Base-by-base conservation (phyloP, 75 land plant genomes). In the Pinus albicaulis region DNA sequence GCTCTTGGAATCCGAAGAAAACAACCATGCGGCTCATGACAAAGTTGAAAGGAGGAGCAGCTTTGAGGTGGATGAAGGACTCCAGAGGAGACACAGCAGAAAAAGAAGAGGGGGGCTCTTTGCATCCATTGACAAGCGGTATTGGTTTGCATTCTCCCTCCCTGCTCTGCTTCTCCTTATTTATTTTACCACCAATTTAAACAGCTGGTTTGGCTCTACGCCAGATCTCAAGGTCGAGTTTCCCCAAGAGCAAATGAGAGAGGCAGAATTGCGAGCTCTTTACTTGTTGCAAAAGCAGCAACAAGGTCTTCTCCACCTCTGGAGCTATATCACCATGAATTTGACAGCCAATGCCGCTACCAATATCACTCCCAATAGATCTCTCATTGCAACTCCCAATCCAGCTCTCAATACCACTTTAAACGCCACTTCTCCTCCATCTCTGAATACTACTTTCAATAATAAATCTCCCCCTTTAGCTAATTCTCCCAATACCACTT, bases 211-310 rank as follows among this genome's bases (percentile, higher is more conserved):
- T 19, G 41, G 52, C 20, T 68, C 71, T 23, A 38, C 71, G 8
- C n/a, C 71, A 20, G 53, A 41, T 68, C 48, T 68, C 48, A 68
- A 68, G 20, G 70, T 41, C 8, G 31, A 34, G 48, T 59, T 65
- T n/a, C 26, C 36, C 13, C 44, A 59, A 20, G 77, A 75, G 31
- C 23, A 57, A 5, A 26, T 36, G 16, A 57, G 82, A 15, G 92
- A 92, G 55, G 79, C 96, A 12, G 90, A 91, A 58, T 74, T 91
- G 78, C 81, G 68, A 3, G 87, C 93, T 52, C 72, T 93, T 12
- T 87, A 82, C 73, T 74, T 93, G 63, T 74, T 93, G 57, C 78
- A 69, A 17, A 74, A 87, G 72, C 96, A 93, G 82, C 77, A 82
- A 26, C 65, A 73, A 0, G 85, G 66, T 23, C 86, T 93, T 57